Evolutionary conservation across 805 yeast genomes (phyloP), one percentile per base, ranked within the genome.

Genomic region (Hanseniaspora lachancei): DNA sequence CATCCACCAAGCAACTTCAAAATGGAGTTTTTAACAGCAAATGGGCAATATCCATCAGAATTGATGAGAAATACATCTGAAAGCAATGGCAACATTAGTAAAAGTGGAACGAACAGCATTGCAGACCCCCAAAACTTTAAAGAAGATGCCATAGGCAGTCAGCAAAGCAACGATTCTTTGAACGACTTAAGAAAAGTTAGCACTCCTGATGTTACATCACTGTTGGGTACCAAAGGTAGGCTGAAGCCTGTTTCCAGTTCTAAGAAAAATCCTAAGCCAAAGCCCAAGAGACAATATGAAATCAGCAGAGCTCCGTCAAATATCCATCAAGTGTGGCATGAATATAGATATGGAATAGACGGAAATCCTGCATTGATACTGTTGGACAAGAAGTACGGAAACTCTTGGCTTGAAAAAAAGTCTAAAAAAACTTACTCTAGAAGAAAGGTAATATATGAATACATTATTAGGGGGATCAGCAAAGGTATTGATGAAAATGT

Each of bases 321-420:
- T 20, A 50, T 55, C 29, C 36, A 24, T 12, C 55, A 52, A 29
- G 55, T 67, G 36, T 71, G 74, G 72, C 66, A 66, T 48, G 77
- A 73, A 49, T 73, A 72, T 58, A 64, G 68, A 1, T 62, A 62
- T 29, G 77, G 77, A 1, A 64, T 72, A 35, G 65, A 71, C 56
- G 75, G 75, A 1, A 61, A 62, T n/a, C 74, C 75, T 8, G 67
- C 76, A 2, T 69, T 73, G 16, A 66, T 68, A 55, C 65, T 65
- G 18, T 63, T 73, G n/a, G 76, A 73, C 54, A 68, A 68, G 29
- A 66, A 65, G 43, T 73, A 67, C 58, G 74, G 75, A 6, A 69
- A 72, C 49, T 66, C 69, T 38, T 73, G 77, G 77, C 63, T 76
- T 60, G 63, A 60, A 57, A 72, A 58, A 50, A 69, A 60, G 57